Conservation (phyloP, 345 rosid genomes). For the Carallia pectinifolia region DNA sequence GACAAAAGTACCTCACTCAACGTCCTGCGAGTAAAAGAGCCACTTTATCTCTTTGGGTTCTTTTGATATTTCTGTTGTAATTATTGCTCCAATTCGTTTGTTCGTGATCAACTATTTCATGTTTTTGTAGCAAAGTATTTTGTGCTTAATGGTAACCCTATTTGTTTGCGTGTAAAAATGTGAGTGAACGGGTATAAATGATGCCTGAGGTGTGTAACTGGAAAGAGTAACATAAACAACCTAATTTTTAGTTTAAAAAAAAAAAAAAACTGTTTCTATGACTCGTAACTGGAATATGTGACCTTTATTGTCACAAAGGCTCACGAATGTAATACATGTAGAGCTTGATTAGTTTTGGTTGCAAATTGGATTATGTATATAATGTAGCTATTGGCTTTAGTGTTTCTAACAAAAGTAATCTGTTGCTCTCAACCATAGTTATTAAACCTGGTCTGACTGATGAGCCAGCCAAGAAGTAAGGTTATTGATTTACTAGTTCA, state of each 20-base stretch:
- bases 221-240: no score
- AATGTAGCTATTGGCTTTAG: conserved; percentile 19
- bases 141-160: background rate
- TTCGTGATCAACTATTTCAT: background rate
- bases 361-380: conserved; percentile 12
- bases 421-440: conserved; percentile 11
- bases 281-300: no score
- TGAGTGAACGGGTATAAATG: no score
- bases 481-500: no score
- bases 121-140: background rate
- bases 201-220: no score
- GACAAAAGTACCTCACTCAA: conserved; percentile 31
- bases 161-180: no score
- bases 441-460: no score
- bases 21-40: conserved; percentile 12
- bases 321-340: no score
- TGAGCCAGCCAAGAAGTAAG: no score
- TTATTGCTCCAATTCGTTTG: conserved; percentile 18
- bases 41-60: conserved; percentile 11
- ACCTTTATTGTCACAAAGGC: no score
- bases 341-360: background rate
- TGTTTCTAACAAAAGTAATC: conserved; percentile 38
- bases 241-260: background rate
- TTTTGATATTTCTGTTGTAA: conserved; percentile 9
- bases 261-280: background rate